A percentile compares a stretch with the other conserved stretches of the same genome.
These are phyloP conservation scores for Solanum chiquidenum DNA, from an alignment of 257 asterid species.

Conservation along the genomic window DNA sequence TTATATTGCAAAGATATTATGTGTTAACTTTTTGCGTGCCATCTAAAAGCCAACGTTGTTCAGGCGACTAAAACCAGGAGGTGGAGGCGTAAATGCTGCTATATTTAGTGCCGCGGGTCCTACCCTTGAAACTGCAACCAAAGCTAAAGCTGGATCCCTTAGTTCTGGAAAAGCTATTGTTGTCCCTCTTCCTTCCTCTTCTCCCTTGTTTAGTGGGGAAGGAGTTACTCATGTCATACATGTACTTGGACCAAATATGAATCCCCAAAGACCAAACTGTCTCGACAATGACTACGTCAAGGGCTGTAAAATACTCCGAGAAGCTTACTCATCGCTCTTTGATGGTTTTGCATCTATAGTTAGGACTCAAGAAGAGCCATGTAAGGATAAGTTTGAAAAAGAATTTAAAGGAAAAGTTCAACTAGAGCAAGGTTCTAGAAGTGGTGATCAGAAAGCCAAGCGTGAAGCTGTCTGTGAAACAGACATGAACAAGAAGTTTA, in stretches of 20 bases:
- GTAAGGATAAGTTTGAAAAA: conserved; percentile 1
- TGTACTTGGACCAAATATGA: conserved; percentile 98
- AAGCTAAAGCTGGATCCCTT: conserved; percentile 54
- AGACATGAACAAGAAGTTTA: conserved; percentile 38
- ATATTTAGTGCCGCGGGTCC: conserved; percentile 76
- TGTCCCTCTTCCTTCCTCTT: conserved; percentile 68
- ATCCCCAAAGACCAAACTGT: conserved; percentile 74
- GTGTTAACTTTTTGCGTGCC: conserved; percentile 7
- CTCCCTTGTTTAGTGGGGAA: conserved; percentile 60
- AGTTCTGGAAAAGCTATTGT: conserved; percentile 59
- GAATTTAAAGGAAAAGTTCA: conserved; percentile 7
- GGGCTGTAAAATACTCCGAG: conserved; percentile 69
- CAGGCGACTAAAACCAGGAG: conserved; percentile 88
- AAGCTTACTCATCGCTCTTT: conserved; percentile 78
- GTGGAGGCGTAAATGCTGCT: conserved; percentile 96
- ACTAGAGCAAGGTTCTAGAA: conserved; percentile 5
- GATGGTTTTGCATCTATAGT: conserved; percentile 59
- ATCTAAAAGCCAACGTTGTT: conserved; percentile 27
- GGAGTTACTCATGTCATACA: conserved; percentile 85
- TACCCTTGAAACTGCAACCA: conserved; percentile 65
- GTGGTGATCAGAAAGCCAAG: conserved; percentile 40
- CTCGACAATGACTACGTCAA: conserved; percentile 56
- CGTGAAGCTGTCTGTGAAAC: conserved; percentile 31
- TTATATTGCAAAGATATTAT: not conserved
- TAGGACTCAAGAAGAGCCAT: conserved; percentile 8